Evolutionary conservation across 345 rosid genomes (phyloP).

Genomic region (Hibiscus syriacus): DNA sequence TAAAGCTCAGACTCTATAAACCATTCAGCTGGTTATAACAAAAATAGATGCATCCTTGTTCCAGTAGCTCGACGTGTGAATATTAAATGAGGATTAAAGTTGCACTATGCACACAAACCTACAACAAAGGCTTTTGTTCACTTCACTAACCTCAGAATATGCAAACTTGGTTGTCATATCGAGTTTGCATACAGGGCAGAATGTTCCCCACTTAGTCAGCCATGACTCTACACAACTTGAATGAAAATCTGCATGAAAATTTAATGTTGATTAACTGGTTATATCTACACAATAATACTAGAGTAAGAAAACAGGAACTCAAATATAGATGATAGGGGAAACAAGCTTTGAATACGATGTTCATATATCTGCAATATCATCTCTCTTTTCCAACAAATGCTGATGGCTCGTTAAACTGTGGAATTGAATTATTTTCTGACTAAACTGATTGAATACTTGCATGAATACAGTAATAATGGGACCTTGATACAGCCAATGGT

Average conservation of each 20-base stretch:
- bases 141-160: constrained; percentile 43
- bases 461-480: background rate
- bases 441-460: background rate
- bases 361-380: background rate
- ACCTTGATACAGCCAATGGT: background rate
- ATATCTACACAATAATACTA: background rate
- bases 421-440: background rate
- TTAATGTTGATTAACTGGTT: constrained; percentile 17
- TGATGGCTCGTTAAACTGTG: background rate
- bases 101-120: background rate
- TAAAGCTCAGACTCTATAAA: background rate
- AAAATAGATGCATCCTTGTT: background rate
- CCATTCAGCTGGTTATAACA: background rate
- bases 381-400: background rate
- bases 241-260: constrained; percentile 55
- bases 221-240: constrained; percentile 58
- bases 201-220: constrained; percentile 72
- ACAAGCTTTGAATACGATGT: background rate
- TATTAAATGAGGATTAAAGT: background rate
- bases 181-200: constrained; percentile 75
- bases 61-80: background rate
- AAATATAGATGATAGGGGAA: background rate
- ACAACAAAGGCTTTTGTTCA: constrained; percentile 1
- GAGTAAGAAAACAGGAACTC: background rate
- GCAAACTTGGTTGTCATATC: constrained; percentile 38